Conservation (phyloP, 108 stramenopile genomes). For the Mayamaea pseudoterrestris region DNA sequence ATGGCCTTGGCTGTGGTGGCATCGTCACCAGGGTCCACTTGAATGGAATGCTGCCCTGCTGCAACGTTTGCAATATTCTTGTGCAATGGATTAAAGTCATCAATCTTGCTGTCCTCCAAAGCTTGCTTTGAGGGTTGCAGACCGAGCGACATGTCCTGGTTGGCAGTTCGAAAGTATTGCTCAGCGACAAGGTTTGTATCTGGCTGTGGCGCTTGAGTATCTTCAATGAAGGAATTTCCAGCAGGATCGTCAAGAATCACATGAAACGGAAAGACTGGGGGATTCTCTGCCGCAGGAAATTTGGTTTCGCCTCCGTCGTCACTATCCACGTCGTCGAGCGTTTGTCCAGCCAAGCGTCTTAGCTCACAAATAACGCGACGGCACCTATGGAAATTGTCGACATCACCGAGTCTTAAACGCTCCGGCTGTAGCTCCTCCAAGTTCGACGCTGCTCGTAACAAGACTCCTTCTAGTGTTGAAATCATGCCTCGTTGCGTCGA, state of each 20-base stretch:
- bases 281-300: not conserved
- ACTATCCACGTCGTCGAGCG: constrained; percentile 3
- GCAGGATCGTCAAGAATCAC: constrained; percentile 59
- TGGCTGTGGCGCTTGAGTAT: constrained; percentile 13
- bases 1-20: not conserved
- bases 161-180: constrained; percentile 26
- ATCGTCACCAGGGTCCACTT: constrained; percentile 3
- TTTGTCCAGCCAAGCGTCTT: constrained; percentile 3
- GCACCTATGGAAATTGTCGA: constrained; percentile 32
- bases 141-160: constrained; percentile 35
- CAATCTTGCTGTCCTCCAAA: constrained; percentile 15
- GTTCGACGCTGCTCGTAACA: constrained; percentile 15
- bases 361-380: constrained; percentile 19
- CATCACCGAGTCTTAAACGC: constrained; percentile 22
- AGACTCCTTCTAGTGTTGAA: constrained; percentile 64
- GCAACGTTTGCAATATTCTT: constrained; percentile 31
- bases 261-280: constrained; percentile 35
- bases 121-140: constrained; percentile 33
- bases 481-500: constrained; percentile 51
- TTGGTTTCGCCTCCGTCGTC: not conserved
- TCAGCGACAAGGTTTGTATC: constrained; percentile 24
- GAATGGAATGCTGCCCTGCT: not conserved
- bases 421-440: constrained; percentile 26
- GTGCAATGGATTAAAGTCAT: constrained; percentile 21
- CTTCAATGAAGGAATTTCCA: constrained; percentile 73